These are phyloP conservation scores for Termitomyces sp. DNA, from an alignment of 1,284 basidiomycete species.

Conservation along the genomic window DNA sequence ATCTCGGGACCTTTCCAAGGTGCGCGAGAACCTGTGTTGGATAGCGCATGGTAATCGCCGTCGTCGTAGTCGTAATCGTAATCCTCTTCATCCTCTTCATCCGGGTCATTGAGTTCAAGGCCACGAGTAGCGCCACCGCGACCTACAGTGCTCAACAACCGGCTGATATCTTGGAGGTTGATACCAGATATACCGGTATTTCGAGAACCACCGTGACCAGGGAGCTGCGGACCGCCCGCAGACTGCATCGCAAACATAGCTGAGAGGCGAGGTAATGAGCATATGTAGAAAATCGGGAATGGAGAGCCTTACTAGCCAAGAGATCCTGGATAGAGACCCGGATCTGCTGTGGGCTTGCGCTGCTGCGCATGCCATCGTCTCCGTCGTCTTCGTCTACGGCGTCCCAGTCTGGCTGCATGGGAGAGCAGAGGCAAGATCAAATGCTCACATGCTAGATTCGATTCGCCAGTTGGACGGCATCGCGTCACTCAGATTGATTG, in stretches of 20 bases:
- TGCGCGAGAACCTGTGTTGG: conserved; percentile 16
- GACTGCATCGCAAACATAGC: conserved; percentile 39
- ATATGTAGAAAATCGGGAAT: not conserved
- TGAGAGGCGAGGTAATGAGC: conserved; percentile 18
- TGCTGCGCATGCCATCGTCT: not conserved
- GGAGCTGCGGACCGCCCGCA: conserved; percentile 14
- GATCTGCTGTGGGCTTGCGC: not conserved
- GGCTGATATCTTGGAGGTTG: conserved; percentile 25
- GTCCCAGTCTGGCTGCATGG: conserved; percentile 24
- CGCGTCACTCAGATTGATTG: conserved; percentile 4
- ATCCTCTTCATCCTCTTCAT: conserved; percentile 29
- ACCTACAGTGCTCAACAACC: conserved; percentile 20
- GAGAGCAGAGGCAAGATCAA: not conserved
- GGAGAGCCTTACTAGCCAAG: conserved; percentile 29
- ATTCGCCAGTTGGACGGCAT: conserved; percentile 7
- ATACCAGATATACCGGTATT: conserved; percentile 25
- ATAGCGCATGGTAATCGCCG: conserved; percentile 26
- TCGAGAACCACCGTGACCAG: conserved; percentile 3
- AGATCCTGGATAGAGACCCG: conserved; percentile 25
- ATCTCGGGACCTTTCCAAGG: conserved; percentile 43
- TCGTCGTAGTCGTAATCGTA: conserved; percentile 34
- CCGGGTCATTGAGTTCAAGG: conserved; percentile 8
- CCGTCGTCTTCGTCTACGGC: conserved; percentile 22
- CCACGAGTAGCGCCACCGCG: conserved; percentile 4
- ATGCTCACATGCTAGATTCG: conserved; percentile 1